Conservation (phyloP, 768 basidiomycete species). For the Hygrophorus russula region DNA sequence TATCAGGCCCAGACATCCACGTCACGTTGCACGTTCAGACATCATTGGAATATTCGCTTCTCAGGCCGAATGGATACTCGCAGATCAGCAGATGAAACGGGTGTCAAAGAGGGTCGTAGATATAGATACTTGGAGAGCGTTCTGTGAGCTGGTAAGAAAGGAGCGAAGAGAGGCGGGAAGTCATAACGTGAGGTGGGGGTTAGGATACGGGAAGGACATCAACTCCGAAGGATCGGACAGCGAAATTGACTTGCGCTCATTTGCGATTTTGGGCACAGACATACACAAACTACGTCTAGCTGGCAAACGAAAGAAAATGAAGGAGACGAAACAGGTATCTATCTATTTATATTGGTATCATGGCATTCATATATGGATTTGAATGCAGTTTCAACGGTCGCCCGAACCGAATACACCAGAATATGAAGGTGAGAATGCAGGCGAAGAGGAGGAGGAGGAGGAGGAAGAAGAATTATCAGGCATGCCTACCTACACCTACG, state of each 20-base stretch:
- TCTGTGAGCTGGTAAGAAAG: constrained; percentile 22
- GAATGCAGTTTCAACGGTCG: background rate
- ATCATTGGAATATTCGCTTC: constrained; percentile 39
- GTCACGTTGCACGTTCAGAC: constrained; percentile 39
- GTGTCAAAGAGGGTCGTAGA: constrained; percentile 24
- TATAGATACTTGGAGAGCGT: constrained; percentile 34
- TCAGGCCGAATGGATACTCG: constrained; percentile 49
- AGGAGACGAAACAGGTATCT: background rate
- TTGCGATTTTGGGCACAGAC: constrained; percentile 2
- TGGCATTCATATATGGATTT: background rate
- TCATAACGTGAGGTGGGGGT: constrained; percentile 19
- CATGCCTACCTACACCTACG: constrained; percentile 23
- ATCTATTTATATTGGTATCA: background rate
- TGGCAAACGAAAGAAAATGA: background rate
- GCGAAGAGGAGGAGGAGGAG: no score
- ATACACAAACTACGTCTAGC: background rate
- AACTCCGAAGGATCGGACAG: constrained; percentile 6
- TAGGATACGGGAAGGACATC: constrained; percentile 14
- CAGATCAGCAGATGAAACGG: constrained; percentile 28
- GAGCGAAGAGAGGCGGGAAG: constrained; percentile 21
- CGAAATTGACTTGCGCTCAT: background rate
- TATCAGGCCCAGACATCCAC: constrained; percentile 27
- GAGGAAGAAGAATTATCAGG: no score
- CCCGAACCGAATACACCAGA: background rate
- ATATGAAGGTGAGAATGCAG: background rate